A percentile compares a stretch with the other conserved stretches of the same genome.
phyloP scores from a whole-genome alignment of 2,329 filamentous ascomycete species.

The Hypoxylon sp. region DNA sequence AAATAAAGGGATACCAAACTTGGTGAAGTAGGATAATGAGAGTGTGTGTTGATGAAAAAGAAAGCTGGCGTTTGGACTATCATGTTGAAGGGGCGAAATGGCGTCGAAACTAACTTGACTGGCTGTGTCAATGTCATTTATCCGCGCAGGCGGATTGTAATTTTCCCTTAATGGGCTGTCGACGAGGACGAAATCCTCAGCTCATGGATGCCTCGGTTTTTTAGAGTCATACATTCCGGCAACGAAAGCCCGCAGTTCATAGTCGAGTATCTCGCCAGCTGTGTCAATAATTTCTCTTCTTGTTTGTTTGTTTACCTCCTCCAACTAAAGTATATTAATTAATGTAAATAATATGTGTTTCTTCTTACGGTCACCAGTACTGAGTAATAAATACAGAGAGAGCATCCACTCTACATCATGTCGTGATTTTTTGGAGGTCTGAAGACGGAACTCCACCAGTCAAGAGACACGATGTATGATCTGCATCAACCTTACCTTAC shows the following conservation, averaged over 20 bases:
- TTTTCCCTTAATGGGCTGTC: conserved; percentile 18
- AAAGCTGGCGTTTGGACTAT: conserved; percentile 39
- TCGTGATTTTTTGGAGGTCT: background rate
- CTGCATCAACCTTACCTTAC: background rate
- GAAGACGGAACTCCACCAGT: background rate
- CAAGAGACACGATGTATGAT: background rate
- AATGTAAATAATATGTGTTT: background rate
- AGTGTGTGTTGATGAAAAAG: conserved; percentile 31
- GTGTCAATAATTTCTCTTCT: conserved; percentile 1
- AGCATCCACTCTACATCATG: too few species aligned
- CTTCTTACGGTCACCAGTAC: background rate
- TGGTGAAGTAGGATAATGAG: conserved; percentile 39
- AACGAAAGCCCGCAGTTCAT: conserved; percentile 19
- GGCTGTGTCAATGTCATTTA: conserved; percentile 34
- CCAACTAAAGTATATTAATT: too few species aligned
- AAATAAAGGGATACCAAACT: conserved; percentile 29
- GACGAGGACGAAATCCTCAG: conserved; percentile 17
- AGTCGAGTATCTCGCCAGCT: conserved; percentile 8
- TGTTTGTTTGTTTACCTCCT: too few species aligned
- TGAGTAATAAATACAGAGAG: too few species aligned
- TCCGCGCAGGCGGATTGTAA: conserved; percentile 19
- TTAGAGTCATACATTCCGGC: conserved; percentile 26
- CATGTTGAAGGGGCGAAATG: conserved; percentile 28
- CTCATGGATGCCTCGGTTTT: conserved; percentile 12
- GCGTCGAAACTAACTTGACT: conserved; percentile 21